Conservation (phyloP, 345 rosid species). For the Citrus cavaleriei region DNA sequence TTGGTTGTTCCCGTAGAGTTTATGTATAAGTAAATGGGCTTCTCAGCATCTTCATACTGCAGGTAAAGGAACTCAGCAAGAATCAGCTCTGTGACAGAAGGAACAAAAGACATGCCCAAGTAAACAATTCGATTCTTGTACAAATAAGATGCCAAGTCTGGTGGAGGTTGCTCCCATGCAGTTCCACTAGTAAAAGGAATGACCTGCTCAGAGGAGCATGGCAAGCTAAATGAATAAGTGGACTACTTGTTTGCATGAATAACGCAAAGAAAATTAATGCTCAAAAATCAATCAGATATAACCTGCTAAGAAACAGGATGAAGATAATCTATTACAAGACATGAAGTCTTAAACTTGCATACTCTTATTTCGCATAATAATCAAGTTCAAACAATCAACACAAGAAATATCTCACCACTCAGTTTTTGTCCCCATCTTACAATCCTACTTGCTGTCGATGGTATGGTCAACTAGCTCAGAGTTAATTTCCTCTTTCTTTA, state of each 20-base stretch:
- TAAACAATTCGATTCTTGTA: constrained; percentile 81
- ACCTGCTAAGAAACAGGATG: neutral
- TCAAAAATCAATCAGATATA: neutral
- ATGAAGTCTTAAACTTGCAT: neutral
- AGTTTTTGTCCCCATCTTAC: neutral
- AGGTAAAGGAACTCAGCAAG: constrained; percentile 90
- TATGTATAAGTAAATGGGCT: constrained; percentile 87
- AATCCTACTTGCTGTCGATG: neutral
- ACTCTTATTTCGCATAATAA: neutral
- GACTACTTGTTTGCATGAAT: neutral
- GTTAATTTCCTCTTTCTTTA: neutral
- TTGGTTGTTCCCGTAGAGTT: constrained; percentile 94
- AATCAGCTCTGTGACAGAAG: constrained; percentile 81
- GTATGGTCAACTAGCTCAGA: neutral
- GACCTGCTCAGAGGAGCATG: constrained; percentile 44
- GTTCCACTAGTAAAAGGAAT: constrained; percentile 71
- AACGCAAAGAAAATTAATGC: neutral
- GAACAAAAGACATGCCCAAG: constrained; percentile 95
- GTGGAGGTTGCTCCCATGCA: constrained; percentile 92
- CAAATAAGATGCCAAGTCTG: constrained; percentile 83
- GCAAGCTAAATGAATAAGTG: neutral
- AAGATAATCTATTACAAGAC: neutral
- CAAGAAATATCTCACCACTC: neutral
- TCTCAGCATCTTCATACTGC: constrained; percentile 69
- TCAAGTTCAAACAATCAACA: constrained; percentile 1